Percentiles rank a stretch among this genome's conserved stretches.
phyloP scores from a whole-genome alignment of 495 filamentous ascomycete species.

The Neurospora sp. region DNA sequence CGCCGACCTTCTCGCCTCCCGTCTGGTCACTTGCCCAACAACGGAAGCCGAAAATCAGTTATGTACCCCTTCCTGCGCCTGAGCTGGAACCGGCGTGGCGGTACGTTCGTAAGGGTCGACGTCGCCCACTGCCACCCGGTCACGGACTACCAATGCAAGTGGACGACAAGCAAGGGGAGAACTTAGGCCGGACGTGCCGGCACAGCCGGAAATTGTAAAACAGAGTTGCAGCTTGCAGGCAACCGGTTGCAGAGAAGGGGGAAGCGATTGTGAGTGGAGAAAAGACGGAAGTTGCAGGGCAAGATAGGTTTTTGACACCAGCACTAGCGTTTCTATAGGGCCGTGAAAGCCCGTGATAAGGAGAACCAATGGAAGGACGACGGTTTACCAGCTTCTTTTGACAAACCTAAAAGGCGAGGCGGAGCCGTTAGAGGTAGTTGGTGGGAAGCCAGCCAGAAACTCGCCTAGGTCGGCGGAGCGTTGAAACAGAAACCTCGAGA shows the following conservation, averaged over 20 bases:
- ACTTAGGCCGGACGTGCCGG: not conserved
- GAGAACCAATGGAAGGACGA: not conserved
- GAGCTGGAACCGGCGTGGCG: not conserved
- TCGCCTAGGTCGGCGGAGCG: not conserved
- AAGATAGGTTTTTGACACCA: not conserved
- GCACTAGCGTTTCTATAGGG: not conserved
- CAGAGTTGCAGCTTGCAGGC: not conserved
- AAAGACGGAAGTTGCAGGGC: not conserved
- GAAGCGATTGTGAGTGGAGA: not conserved
- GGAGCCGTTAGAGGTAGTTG: not conserved
- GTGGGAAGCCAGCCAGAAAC: not conserved
- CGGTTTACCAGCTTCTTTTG: not conserved
- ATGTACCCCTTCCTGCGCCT: not conserved
- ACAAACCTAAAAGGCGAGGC: not conserved
- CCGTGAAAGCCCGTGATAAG: not conserved
- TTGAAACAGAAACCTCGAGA: not conserved
- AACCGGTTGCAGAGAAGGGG: not conserved
- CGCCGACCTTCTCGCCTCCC: not conserved
- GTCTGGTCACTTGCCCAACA: not conserved
- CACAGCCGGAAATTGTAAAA: not conserved
- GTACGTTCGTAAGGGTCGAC: not conserved
- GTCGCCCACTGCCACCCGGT: not conserved
- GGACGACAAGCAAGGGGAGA: not conserved
- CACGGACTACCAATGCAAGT: not conserved
- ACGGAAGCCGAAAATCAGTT: not conserved